Base-by-base conservation (phyloP, 352 stramenopile genomes). In the Globisporangium camurandrum region DNA sequence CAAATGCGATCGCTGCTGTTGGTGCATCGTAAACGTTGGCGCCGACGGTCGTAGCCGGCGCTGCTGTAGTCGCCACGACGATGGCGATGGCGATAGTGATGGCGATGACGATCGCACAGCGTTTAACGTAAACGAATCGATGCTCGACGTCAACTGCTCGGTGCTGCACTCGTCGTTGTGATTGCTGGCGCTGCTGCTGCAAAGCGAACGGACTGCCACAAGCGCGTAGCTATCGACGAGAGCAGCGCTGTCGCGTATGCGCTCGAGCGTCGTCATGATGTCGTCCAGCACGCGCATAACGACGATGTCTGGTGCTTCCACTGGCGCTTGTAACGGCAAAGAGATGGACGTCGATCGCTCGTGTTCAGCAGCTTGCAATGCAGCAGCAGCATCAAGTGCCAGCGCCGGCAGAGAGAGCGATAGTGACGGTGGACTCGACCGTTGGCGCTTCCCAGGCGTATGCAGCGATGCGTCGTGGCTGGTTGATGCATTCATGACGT, bases 361-460 rank as follows among this genome's bases (percentile, higher is more conserved):
- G n/a, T n/a, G n/a, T n/a, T n/a, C n/a, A n/a, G n/a, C n/a, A n/a
- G n/a, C n/a, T n/a, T n/a, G n/a, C n/a, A n/a, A n/a, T n/a, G n/a
- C n/a, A n/a, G n/a, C n/a, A n/a, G n/a, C n/a, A n/a, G n/a, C n/a
- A n/a, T n/a, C n/a, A n/a, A n/a, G n/a, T n/a, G n/a, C n/a, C n/a
- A n/a, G n/a, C n/a, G 11, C 27, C 33, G 23, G 36, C 26, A 30
- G 39, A 23, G 6, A n/a, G n/a, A n/a, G 22, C 36, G 36, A 41
- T 19, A 37, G 14, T 8, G 42, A 45, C 0, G 65, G 67, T 1
- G 75, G 73, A 45, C 73, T 86, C 14, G 78, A 84, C 4, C 78
- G 69, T 47, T 88, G 78, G 2, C 78, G 65, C 41, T 90, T 90
- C 5, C 78, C 72, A 2, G 67, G 63, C 7, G 67, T 23, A 14